phyloP scores from a whole-genome alignment of 768 basidiomycete genomes.

The Suillus decipiens region DNA sequence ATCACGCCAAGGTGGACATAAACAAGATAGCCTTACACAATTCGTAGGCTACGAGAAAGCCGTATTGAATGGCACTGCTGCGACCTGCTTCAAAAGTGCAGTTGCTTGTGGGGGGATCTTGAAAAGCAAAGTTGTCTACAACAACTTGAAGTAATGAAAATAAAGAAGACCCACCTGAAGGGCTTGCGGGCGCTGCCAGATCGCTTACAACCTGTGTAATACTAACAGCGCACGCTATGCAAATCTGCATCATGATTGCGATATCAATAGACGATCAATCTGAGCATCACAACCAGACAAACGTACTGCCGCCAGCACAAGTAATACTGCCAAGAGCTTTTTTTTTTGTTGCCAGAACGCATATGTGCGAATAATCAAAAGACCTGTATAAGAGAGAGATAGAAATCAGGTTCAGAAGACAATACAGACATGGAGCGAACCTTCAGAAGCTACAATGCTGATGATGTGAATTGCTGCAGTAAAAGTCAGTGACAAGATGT shows the following conservation, averaged over 20 bases:
- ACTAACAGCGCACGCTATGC: background rate
- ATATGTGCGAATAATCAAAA: background rate
- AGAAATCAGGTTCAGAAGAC: background rate
- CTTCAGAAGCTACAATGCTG: slow-evolving; percentile 5
- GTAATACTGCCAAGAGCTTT: background rate
- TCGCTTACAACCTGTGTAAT: background rate
- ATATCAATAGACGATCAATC: background rate
- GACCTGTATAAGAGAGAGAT: background rate
- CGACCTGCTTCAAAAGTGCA: slow-evolving; percentile 4
- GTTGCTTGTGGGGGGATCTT: background rate
- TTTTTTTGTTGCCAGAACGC: slow-evolving; percentile 8
- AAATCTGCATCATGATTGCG: background rate
- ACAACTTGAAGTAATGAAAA: background rate
- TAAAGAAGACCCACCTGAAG: background rate
- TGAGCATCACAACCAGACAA: background rate
- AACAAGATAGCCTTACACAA: background rate
- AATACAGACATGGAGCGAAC: background rate
- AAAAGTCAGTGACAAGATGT: background rate
- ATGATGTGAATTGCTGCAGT: slow-evolving; percentile 2
- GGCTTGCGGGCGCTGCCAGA: background rate
- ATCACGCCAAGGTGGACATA: no score
- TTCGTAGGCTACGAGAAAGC: background rate
- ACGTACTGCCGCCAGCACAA: slow-evolving; percentile 9
- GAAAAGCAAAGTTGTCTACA: background rate
- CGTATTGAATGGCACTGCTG: background rate